These are phyloP conservation scores for Calvatia gigantea DNA, from an alignment of 768 basidiomycete genomes.

Conservation along the genomic window DNA sequence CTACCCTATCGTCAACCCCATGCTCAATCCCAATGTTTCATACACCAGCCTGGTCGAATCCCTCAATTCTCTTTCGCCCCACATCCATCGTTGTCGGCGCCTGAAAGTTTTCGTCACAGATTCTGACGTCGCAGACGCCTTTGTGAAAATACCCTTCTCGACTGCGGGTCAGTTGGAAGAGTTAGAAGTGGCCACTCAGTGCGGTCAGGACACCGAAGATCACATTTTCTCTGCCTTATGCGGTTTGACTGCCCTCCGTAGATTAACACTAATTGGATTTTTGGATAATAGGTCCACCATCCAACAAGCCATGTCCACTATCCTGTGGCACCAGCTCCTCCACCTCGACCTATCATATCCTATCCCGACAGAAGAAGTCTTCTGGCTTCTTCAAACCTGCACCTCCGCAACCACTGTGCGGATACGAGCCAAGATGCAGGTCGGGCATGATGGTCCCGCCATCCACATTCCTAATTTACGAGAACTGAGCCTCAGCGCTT, in stretches of 20 bases:
- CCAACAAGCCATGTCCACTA: background rate
- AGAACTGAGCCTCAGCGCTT: background rate
- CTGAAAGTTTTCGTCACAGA: background rate
- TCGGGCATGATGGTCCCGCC: background rate
- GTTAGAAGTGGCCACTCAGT: constrained; percentile 1
- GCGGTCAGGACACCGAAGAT: background rate
- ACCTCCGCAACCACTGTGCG: background rate
- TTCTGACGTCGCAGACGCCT: background rate
- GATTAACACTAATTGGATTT: background rate
- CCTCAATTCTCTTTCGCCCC: background rate
- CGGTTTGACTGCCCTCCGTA: constrained; percentile 3
- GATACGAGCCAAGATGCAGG: background rate
- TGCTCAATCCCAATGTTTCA: background rate
- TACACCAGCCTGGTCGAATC: background rate
- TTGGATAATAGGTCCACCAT: background rate
- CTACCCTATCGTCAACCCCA: background rate
- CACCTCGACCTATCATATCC: constrained; percentile 7
- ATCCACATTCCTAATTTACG: constrained; percentile 1
- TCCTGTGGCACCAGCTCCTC: constrained; percentile 5
- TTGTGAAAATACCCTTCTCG: background rate
- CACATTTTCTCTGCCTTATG: background rate
- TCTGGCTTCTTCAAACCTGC: constrained; percentile 8
- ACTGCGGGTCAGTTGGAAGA: background rate
- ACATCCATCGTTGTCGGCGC: constrained; percentile 2
- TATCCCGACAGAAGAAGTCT: constrained; percentile 4